phyloP scores from a whole-genome alignment of 1,284 basidiomycete genomes.

The Ceratobasidium sp. region DNA sequence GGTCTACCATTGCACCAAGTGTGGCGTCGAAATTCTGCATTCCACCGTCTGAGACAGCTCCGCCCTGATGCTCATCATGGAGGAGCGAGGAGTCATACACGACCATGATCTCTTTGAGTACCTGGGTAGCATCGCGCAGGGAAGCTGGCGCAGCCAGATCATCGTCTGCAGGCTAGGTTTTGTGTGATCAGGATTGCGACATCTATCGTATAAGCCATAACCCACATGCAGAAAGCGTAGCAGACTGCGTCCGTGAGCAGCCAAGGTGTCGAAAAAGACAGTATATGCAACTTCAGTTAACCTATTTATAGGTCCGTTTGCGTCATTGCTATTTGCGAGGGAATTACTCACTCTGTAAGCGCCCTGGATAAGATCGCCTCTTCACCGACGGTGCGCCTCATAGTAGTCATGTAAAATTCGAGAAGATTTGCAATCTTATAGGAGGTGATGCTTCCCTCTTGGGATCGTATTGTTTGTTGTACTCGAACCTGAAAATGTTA shows the following conservation, averaged over 20 bases:
- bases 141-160: constrained; percentile 77
- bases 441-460: constrained; percentile 89
- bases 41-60: constrained; percentile 47
- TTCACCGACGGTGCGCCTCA: constrained; percentile 88
- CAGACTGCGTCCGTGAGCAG: constrained; percentile 78
- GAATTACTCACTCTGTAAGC: constrained; percentile 73
- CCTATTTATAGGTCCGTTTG: constrained; percentile 52
- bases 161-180: constrained; percentile 76
- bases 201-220: constrained; percentile 21
- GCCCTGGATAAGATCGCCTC: constrained; percentile 78
- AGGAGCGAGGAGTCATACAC: constrained; percentile 86
- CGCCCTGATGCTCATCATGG: constrained; percentile 56
- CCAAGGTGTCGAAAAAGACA: constrained; percentile 85
- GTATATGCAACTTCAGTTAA: constrained; percentile 81
- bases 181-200: neutral
- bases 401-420: constrained; percentile 91
- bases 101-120: constrained; percentile 84
- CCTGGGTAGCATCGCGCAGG: constrained; percentile 81
- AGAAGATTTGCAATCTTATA: constrained; percentile 94
- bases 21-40: constrained; percentile 77
- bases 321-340: neutral
- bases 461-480: constrained; percentile 88
- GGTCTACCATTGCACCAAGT: constrained; percentile 84
- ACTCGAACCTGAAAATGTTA: constrained; percentile 68
- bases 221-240: constrained; percentile 73